A percentile compares a stretch with the other conserved stretches of the same genome.
Evolutionary conservation across 176 grass and related monocot genomes (phyloP).

Genomic region (Lolium perenne): DNA sequence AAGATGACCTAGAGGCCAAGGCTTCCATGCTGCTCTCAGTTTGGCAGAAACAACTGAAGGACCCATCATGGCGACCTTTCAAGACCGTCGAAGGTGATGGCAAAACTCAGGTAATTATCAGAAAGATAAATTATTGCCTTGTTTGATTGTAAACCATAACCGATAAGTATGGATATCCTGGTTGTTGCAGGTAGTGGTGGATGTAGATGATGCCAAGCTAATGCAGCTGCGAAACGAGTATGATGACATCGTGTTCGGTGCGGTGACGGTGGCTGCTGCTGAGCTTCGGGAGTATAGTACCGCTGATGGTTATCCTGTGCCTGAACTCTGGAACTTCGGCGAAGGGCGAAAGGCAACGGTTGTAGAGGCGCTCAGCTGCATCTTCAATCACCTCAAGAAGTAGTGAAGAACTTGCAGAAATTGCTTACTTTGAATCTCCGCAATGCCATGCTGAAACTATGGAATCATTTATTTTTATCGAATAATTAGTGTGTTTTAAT

Average conservation of each 20-base stretch:
- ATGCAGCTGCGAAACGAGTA: neutral
- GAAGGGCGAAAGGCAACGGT: neutral
- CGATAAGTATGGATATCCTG: neutral
- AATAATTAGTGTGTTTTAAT: no score
- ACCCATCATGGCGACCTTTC: neutral
- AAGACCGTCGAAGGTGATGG: neutral
- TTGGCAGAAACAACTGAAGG: neutral
- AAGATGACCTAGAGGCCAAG: neutral
- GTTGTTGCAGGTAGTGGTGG: neutral
- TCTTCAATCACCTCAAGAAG: neutral
- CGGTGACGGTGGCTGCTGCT: neutral
- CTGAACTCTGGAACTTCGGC: neutral
- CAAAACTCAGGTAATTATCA: neutral
- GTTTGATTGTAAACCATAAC: neutral
- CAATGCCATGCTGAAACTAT: neutral
- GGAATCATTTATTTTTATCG: no score
- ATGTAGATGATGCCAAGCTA: neutral
- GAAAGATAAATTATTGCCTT: neutral
- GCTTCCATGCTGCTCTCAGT: neutral
- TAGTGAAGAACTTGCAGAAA: neutral
- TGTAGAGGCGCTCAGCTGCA: neutral
- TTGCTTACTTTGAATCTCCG: neutral
- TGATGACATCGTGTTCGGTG: neutral
- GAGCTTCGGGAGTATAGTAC: neutral
- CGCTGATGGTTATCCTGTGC: neutral